Percentiles rank a stretch among this genome's conserved stretches.
Conservation (phyloP, 495 filamentous ascomycete genomes). For the Penicillium diatomitis region DNA sequence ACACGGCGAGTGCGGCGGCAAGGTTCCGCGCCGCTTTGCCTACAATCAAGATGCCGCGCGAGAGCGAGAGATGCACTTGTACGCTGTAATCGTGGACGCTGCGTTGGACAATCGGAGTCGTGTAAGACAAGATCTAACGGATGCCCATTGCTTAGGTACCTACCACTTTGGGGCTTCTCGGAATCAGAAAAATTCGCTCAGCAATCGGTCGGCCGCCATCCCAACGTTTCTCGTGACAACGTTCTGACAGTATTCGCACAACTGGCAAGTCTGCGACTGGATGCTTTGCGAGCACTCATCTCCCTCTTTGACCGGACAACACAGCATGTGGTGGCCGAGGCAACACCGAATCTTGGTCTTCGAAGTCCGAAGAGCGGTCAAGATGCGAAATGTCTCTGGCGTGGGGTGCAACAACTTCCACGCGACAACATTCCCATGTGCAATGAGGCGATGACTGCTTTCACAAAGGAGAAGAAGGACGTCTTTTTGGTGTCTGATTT, state of each 20-base stretch:
- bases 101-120: not conserved
- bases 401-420: conserved; percentile 26
- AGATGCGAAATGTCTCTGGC: conserved; percentile 23
- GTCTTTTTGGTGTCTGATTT: conserved; percentile 24
- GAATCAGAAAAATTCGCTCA: conserved; percentile 9
- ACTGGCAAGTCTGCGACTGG: conserved; percentile 30
- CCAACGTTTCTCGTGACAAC: conserved; percentile 9
- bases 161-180: conserved; percentile 13
- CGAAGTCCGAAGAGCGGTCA: conserved; percentile 17
- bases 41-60: conserved; percentile 12
- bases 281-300: conserved; percentile 30
- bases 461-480: conserved; percentile 21
- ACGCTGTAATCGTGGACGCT: not conserved
- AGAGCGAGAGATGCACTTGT: conserved; percentile 15
- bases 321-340: conserved; percentile 44
- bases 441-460: conserved; percentile 25
- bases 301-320: conserved; percentile 18
- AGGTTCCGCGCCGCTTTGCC: conserved; percentile 10
- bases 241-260: conserved; percentile 39
- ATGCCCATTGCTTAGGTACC: conserved; percentile 1
- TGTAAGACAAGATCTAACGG: not conserved
- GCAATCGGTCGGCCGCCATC: conserved; percentile 4
- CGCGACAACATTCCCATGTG: conserved; percentile 13
- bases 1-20: not conserved
- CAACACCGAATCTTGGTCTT: conserved; percentile 33